These are phyloP conservation scores for Penstemon barbatus DNA, from an alignment of 257 asterid species.

Conservation along the genomic window DNA sequence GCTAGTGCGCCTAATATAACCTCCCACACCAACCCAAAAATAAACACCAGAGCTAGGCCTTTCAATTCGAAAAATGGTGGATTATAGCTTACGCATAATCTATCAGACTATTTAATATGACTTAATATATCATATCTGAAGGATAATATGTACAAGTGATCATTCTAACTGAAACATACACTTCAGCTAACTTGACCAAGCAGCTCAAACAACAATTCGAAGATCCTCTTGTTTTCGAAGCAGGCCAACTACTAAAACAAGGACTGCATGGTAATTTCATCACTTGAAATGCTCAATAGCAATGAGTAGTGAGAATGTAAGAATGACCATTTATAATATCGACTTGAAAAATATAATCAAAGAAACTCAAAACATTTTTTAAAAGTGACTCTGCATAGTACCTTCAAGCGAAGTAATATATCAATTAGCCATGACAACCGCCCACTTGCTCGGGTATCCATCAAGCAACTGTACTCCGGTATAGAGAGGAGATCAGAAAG, in stretches of 20 bases:
- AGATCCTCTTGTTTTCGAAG: slow-evolving; percentile 11
- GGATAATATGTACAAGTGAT: too few species aligned
- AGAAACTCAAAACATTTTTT: slow-evolving; percentile 10
- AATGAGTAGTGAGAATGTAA: not conserved
- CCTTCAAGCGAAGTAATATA: slow-evolving; percentile 80
- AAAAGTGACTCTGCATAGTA: slow-evolving; percentile 29
- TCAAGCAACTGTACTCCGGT: slow-evolving; percentile 59
- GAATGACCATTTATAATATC: not conserved
- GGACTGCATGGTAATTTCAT: not conserved
- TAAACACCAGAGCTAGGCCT: not conserved
- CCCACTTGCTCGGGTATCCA: slow-evolving; percentile 78
- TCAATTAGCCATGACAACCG: slow-evolving; percentile 74
- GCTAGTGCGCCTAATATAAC: not conserved
- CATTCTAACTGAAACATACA: not conserved
- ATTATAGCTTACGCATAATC: too few species aligned
- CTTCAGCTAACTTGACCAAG: not conserved
- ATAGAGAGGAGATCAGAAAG: slow-evolving; percentile 79
- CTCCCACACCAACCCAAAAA: not conserved
- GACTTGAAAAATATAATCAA: slow-evolving; percentile 14
- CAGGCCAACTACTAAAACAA: slow-evolving; percentile 5
- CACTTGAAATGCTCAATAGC: slow-evolving; percentile 16
- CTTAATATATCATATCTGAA: too few species aligned
- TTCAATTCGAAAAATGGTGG: too few species aligned
- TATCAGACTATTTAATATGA: too few species aligned
- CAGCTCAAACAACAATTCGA: slow-evolving; percentile 18